phyloP scores from a whole-genome alignment of 148 eudicot species.

The Camellia sinensis region DNA sequence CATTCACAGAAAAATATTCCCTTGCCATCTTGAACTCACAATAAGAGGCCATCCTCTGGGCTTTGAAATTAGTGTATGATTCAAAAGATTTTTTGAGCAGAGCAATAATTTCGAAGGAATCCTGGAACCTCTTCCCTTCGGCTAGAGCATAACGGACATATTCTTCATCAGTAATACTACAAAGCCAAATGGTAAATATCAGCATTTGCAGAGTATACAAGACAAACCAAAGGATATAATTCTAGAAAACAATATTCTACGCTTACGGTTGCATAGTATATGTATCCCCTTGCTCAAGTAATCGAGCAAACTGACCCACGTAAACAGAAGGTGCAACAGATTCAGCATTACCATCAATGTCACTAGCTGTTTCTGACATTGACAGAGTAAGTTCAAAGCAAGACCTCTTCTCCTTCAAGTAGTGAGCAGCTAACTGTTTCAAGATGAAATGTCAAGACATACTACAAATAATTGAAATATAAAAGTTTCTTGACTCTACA shows the following conservation, averaged over 20 bases:
- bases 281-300: constrained; percentile 67
- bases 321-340: constrained; percentile 78
- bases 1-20: constrained; percentile 64
- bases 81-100: constrained; percentile 81
- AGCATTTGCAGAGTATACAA: neutral
- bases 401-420: constrained; percentile 76
- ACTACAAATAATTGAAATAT: neutral
- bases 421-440: constrained; percentile 81
- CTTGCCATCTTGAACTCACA: constrained; percentile 79
- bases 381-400: constrained; percentile 81
- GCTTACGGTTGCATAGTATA: constrained; percentile 78
- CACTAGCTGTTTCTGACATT: constrained; percentile 50
- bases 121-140: constrained; percentile 91
- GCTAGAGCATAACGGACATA: constrained; percentile 62
- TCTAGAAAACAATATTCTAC: constrained; percentile 8
- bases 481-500: constrained; percentile 5
- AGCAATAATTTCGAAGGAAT: constrained; percentile 88
- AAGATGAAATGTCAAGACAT: constrained; percentile 11
- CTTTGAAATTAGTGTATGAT: constrained; percentile 57
- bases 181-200: constrained; percentile 19
- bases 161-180: constrained; percentile 89
- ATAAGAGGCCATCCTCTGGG: constrained; percentile 71
- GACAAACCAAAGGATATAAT: constrained; percentile 13
- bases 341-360: constrained; percentile 56
- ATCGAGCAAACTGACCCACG: constrained; percentile 85